Base-by-base conservation (phyloP, 1,139 yeast species). In the Lodderomyces margitis region DNA sequence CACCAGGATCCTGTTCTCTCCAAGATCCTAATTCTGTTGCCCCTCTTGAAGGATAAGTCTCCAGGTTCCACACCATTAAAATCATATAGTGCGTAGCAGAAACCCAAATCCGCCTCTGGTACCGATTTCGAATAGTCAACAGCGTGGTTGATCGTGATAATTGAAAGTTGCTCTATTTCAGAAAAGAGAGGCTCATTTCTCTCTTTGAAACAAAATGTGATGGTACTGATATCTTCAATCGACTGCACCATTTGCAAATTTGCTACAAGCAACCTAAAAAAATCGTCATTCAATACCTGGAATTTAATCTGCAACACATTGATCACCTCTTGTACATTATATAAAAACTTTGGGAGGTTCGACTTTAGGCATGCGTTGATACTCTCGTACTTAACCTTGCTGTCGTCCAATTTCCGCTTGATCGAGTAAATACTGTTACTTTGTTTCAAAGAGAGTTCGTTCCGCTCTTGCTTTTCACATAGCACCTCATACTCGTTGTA, bases 1-100 rank as follows among this genome's bases (percentile, higher is more conserved):
- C 86, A 81, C 87, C 87, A 81, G 23, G 63, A 60, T 5, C 72
- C 74, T 1, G 66, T 62, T 17, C 56, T 60, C 39, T 70, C 73
- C 23, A 76, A 45, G 2, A 81, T 61, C 33, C 56, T 60, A 30
- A 82, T 69, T 36, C 56, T 52, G 45, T 80, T 84, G 8, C 83
- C 84, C 28, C 56, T 61, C 21, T 61, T 51, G 47, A 82, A 69
- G 2, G 72, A 52, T 21, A 82, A 64, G 52, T 82, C 87, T 0
- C 75, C 80, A 0, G 48, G 43, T 23, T 61, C 57, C 23, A 59
- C 53, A 0, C 66, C 68, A 2, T 47, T 36, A 44, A 64, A 75
- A 15, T 55, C 51, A 45, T 55, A 74, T 3, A 62, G 31, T 0
- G 74, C 79, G 34, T 48, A 48, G 49, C 68, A 71, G 44, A 48